Conservation (phyloP, 2,329 filamentous ascomycete genomes). For the Sporothrix humicola region DNA sequence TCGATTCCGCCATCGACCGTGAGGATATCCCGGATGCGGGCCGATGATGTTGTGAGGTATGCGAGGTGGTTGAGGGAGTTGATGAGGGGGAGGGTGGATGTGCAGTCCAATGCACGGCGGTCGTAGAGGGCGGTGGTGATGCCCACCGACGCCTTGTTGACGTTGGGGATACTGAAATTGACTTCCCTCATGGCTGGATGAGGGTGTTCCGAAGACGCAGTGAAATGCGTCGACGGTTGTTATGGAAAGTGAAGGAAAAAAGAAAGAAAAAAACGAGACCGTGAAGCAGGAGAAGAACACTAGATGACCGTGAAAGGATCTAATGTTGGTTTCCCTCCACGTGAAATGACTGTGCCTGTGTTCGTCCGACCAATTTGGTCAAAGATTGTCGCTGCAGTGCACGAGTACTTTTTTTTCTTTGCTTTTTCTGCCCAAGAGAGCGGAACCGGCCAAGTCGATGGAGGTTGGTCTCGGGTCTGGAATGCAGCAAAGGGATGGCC, state of each 20-base stretch:
- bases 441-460: conserved; percentile 17
- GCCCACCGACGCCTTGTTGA: conserved; percentile 94
- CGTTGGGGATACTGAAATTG: conserved; percentile 98
- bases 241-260: neutral
- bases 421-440: neutral
- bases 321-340: neutral
- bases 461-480: conserved; percentile 9
- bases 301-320: neutral
- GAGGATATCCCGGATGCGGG: conserved; percentile 94
- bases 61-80: conserved; percentile 99
- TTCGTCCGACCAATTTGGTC: neutral
- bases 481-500: conserved; percentile 19
- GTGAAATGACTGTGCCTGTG: too few species aligned
- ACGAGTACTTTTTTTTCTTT: too few species aligned
- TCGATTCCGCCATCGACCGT: conserved; percentile 99
- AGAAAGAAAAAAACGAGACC: neutral
- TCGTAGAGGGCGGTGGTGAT: conserved; percentile 99
- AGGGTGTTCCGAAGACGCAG: conserved; percentile 24
- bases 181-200: conserved; percentile 83
- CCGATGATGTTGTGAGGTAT: conserved; percentile 96
- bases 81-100: conserved; percentile 94
- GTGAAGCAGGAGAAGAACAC: neutral
- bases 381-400: neutral
- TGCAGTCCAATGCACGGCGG: conserved; percentile 95
- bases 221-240: conserved; percentile 19